Evolutionary conservation across 2,329 filamentous ascomycete genomes (phyloP), one percentile per base, ranked within the genome.

Genomic region (Neofusicoccum ribis): DNA sequence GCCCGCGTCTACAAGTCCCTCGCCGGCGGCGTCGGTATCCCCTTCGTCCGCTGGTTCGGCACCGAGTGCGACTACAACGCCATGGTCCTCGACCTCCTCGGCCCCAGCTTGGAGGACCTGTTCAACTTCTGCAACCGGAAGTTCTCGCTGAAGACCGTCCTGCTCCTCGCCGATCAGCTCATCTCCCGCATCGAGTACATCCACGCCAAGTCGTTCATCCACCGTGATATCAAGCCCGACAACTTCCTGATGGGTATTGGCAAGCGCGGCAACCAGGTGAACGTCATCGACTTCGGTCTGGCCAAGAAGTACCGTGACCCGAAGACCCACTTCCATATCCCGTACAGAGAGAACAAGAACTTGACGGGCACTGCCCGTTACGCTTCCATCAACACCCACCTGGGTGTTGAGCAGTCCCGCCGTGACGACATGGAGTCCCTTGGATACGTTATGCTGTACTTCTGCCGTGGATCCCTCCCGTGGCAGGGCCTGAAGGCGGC

Each of bases 101-200:
- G 95, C 44, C 95, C 95, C 71, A 95, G 91, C 75, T 83, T 99
- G 80, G 95, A 99, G 82, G 95, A 99, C 78, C 87, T 99, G 39
- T 99, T 99, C 91, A 98, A 99, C 88, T 98, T 98, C 81, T 99
- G 95, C 89, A 98, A 98, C 89, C 91, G 95, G 80, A 98, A 98
- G 80, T 99, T 98, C 85, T 97, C 95, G 12, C 84, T 99, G 72
- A 99, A 99, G 90, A 99, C 95, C 0, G 95, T 99, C 34, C 86
- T 99, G 49, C 88, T 99, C 31, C 88, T 99, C 58, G 95, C 95
- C 77, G 95, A 99, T 75, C 95, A 99, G 84, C 89, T 97, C 80
- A 98, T 99, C 79, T 98, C 94, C 70, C 93, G 95, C 74, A 97
- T 99, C 80, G 95, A 99, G 83, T 98, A 98, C 84, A 99, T 99